phyloP scores from a whole-genome alignment of 805 yeast genomes.

The Saccharomyces eubayanus region DNA sequence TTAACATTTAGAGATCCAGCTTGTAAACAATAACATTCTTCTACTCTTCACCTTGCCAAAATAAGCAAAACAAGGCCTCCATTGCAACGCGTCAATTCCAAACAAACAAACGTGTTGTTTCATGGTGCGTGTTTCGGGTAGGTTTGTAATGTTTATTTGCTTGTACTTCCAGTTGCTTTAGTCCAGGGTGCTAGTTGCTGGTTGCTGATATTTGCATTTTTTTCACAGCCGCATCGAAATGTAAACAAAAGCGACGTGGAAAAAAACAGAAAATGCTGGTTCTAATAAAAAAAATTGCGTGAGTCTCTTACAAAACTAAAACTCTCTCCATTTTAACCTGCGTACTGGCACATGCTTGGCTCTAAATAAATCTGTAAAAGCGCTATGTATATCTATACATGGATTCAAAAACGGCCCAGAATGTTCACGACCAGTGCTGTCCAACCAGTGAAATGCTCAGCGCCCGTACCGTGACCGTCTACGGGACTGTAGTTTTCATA shows the following conservation, averaged over 20 bases:
- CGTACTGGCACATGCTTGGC: not conserved
- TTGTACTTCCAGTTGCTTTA: not conserved
- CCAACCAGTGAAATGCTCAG: slow-evolving; percentile 92
- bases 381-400: not conserved
- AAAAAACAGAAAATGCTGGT: not conserved
- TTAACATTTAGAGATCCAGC: not conserved
- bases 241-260: not conserved
- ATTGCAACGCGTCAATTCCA: not conserved
- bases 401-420: slow-evolving; percentile 37
- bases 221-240: not conserved
- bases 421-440: slow-evolving; percentile 71
- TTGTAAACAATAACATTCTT: not conserved
- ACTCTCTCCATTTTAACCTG: not conserved
- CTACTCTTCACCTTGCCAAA: not conserved
- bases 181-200: not conserved
- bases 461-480: slow-evolving; percentile 71
- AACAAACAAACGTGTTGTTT: not conserved
- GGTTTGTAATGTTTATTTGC: not conserved
- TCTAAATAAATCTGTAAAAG: not conserved
- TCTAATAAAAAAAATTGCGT: not conserved
- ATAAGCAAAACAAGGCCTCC: not conserved
- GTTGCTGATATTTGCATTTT: not conserved
- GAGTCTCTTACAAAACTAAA: not conserved
- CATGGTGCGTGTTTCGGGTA: not conserved
- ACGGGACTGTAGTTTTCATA: slow-evolving; percentile 85